Evolutionary conservation across 768 basidiomycete genomes (phyloP), one percentile per base, ranked within the genome.

Genomic region (Tricholoma saponaceum): DNA sequence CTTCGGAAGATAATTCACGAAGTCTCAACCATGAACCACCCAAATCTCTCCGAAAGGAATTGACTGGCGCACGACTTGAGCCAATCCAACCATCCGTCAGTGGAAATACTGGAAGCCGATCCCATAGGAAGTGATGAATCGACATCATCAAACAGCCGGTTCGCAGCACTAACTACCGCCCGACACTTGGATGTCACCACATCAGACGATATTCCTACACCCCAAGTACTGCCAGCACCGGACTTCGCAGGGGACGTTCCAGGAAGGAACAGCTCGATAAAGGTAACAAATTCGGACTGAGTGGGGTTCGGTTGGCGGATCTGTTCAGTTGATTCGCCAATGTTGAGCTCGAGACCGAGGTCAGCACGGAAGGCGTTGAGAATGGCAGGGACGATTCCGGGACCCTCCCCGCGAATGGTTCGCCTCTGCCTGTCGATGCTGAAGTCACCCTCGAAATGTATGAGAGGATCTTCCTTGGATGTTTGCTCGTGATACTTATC

Each of bases 321-420:
- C 70, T 92, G 89, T 59, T 89, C 87, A 7, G 81, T 75, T 68
- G 88, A 91, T 69, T 91, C 90, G 54, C 87, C 80, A 41, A 92
- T 71, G 51, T 80, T 74, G 58, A 92, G 75, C 62, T 87, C 73
- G 64, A 92, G 76, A 55, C 82, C 83, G 37, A 90, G 79, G 63
- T 86, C 82, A 1, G 73, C 74, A 60, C 76, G 76, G 39, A 94
- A 81, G n/a, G 90, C 89, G 56, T 89, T 76, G 33, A 94, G 76
- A 61, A 92, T 73, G 23, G 92, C 85, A 25, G 86, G 89, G 22
- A 92, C 79, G 5, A 90, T 88, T 22, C 87, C 89, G 65, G 87
- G 87, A 10, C 91, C 91, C 51, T 85, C 83, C n/a, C 91, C 91
- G 54, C 79, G 79, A 66, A 94, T 79, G 60, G 81, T 79, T 14